These are phyloP conservation scores for Penicillium sp. DNA, from an alignment of 2,329 filamentous ascomycete genomes.

Conservation along the genomic window DNA sequence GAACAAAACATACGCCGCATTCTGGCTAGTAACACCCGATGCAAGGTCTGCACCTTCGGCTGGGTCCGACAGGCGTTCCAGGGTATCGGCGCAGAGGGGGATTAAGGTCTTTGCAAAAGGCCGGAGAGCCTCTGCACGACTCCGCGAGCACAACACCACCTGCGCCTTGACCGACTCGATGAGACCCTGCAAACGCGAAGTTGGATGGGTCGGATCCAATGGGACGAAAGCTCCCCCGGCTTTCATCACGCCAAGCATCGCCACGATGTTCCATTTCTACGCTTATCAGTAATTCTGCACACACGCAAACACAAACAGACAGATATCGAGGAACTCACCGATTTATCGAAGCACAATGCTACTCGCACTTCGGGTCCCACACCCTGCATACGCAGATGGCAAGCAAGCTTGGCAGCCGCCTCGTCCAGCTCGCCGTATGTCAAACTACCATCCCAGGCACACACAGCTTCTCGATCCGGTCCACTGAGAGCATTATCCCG, in stretches of 20 bases:
- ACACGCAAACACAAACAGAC: background rate
- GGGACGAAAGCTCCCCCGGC: conserved; percentile 43
- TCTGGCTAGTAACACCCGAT: conserved; percentile 27
- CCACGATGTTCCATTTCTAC: conserved; percentile 43
- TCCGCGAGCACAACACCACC: conserved; percentile 33
- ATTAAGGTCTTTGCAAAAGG: conserved; percentile 26
- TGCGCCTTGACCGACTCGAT: conserved; percentile 31
- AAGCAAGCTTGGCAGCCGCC: conserved; percentile 37
- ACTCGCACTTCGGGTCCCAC: conserved; percentile 38
- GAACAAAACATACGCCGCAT: conserved; percentile 55
- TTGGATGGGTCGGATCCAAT: conserved; percentile 39
- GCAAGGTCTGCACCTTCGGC: conserved; percentile 13
- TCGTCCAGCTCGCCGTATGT: conserved; percentile 37
- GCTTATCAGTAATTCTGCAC: conserved; percentile 8
- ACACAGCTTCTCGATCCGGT: conserved; percentile 33
- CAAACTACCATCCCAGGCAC: conserved; percentile 40
- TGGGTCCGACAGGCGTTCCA: conserved; percentile 22
- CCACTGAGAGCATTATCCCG: conserved; percentile 36
- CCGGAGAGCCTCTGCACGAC: conserved; percentile 20
- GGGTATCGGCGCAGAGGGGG: conserved; percentile 25
- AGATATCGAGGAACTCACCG: conserved; percentile 24
- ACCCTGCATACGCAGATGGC: conserved; percentile 37
- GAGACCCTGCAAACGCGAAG: conserved; percentile 34
- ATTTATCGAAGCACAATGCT: conserved; percentile 43
- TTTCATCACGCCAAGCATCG: conserved; percentile 41